phyloP scores from a whole-genome alignment of 2,329 filamentous ascomycete genomes.

The Trichoderma gracile region DNA sequence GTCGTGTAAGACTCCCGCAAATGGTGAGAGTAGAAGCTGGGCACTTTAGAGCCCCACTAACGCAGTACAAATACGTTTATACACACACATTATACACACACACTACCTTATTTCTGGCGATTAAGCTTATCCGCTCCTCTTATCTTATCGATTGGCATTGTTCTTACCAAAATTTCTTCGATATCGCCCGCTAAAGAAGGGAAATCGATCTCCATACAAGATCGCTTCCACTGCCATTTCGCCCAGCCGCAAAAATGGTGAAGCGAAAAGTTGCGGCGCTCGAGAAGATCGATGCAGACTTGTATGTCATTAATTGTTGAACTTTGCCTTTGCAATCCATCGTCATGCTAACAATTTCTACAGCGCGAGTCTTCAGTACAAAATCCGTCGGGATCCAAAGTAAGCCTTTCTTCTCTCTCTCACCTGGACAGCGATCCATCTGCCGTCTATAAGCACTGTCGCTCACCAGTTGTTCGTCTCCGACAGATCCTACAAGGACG shows the following conservation, averaged over 20 bases:
- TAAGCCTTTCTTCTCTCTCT: constrained; percentile 42
- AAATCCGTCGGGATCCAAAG: constrained; percentile 83
- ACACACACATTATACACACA: too few species aligned
- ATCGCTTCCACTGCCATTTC: constrained; percentile 4
- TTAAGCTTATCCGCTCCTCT: constrained; percentile 1
- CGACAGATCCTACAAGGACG: constrained; percentile 79
- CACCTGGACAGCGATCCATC: not conserved
- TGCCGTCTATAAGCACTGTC: not conserved
- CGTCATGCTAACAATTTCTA: constrained; percentile 36
- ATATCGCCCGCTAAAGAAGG: not conserved
- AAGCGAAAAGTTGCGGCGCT: constrained; percentile 90
- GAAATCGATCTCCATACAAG: constrained; percentile 1
- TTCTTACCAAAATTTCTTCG: constrained; percentile 20
- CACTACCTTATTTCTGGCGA: too few species aligned
- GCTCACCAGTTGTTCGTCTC: not conserved
- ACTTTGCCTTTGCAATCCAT: not conserved
- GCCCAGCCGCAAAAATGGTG: constrained; percentile 55
- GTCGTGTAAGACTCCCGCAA: too few species aligned
- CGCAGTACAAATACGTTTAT: too few species aligned
- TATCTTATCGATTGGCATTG: constrained; percentile 13
- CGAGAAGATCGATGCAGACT: constrained; percentile 91
- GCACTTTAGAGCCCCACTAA: too few species aligned
- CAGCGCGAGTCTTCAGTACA: constrained; percentile 84
- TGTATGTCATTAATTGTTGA: constrained; percentile 50
- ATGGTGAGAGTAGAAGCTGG: too few species aligned